A percentile compares a stretch with the other conserved stretches of the same genome.
phyloP scores from a whole-genome alignment of 108 stramenopile species.

The Epipyxis sp. region DNA sequence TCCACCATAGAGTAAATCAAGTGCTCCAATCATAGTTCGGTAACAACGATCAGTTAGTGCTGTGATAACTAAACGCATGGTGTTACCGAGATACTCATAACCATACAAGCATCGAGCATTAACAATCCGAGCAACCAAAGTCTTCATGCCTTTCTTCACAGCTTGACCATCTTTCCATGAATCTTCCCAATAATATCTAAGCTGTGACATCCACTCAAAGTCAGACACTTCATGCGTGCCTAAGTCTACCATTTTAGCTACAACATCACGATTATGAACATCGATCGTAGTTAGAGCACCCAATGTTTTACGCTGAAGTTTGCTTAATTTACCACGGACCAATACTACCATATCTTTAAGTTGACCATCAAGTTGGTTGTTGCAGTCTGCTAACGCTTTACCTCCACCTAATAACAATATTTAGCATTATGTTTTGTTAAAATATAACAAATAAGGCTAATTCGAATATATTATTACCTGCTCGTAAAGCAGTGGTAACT shows the following conservation, averaged over 20 bases:
- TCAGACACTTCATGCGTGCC: conserved; percentile 43
- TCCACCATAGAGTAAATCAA: conserved; percentile 66
- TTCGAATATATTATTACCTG: too few relatives aligned
- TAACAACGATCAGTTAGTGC: conserved; percentile 69
- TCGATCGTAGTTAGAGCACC: conserved; percentile 64
- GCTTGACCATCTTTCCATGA: conserved; percentile 63
- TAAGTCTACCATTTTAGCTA: conserved; percentile 46
- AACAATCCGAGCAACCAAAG: conserved; percentile 62
- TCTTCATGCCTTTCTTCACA: conserved; percentile 55
- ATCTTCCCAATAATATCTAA: conserved; percentile 65
- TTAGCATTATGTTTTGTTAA: too few relatives aligned
- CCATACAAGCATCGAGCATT: conserved; percentile 63
- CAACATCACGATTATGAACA: conserved; percentile 64
- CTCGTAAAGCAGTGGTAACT: conserved; percentile 46
- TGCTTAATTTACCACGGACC: conserved; percentile 60
- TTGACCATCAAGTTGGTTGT: conserved; percentile 44
- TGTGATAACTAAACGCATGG: conserved; percentile 65
- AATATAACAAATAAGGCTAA: too few relatives aligned
- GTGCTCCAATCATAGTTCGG: conserved; percentile 67
- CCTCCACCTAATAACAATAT: too few relatives aligned
- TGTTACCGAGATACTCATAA: conserved; percentile 68
- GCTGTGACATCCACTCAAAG: conserved; percentile 64
- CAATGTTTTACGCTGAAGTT: conserved; percentile 60
- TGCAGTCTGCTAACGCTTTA: conserved; percentile 38
- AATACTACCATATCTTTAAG: conserved; percentile 57